These are phyloP conservation scores for Pseudocercospora cruenta DNA, from an alignment of 2,329 filamentous ascomycete genomes.

Conservation along the genomic window DNA sequence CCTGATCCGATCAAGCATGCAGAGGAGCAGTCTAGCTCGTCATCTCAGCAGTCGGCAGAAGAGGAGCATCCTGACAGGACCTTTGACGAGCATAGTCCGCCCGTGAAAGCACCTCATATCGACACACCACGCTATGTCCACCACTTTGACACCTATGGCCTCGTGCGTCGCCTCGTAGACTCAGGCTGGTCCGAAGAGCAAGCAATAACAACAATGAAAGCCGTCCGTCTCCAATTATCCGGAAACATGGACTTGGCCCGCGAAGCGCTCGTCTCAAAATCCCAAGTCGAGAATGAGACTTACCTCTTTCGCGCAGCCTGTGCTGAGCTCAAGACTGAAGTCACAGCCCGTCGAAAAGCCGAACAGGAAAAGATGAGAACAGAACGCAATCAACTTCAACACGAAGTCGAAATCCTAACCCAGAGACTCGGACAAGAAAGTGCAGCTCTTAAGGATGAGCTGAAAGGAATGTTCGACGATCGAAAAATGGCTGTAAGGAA, in stretches of 20 bases:
- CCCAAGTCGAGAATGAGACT: conserved; percentile 87
- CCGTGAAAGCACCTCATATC: conserved; percentile 58
- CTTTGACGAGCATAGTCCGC: conserved; percentile 54
- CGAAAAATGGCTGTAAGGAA: conserved; percentile 88
- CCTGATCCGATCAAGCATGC: conserved; percentile 32
- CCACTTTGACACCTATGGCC: conserved; percentile 91
- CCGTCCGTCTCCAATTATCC: conserved; percentile 74
- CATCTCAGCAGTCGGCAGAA: conserved; percentile 22
- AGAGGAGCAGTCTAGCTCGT: conserved; percentile 23
- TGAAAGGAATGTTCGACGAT: conserved; percentile 97
- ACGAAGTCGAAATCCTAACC: conserved; percentile 89
- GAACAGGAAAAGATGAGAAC: conserved; percentile 81
- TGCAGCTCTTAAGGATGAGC: conserved; percentile 77
- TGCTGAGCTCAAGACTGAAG: conserved; percentile 85
- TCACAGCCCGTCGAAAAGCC: conserved; percentile 74
- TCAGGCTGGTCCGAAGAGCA: conserved; percentile 75
- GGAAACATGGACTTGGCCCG: conserved; percentile 81
- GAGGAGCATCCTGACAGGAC: conserved; percentile 32
- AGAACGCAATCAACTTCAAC: conserved; percentile 82
- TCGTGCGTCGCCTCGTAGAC: conserved; percentile 76
- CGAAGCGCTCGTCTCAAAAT: conserved; percentile 81
- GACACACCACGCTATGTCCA: conserved; percentile 81
- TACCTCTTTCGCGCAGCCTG: conserved; percentile 95
- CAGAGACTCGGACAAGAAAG: conserved; percentile 86
- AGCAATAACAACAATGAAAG: conserved; percentile 89